Base-by-base conservation (phyloP, 345 rosid species). In the Moricandia moricandioides region DNA sequence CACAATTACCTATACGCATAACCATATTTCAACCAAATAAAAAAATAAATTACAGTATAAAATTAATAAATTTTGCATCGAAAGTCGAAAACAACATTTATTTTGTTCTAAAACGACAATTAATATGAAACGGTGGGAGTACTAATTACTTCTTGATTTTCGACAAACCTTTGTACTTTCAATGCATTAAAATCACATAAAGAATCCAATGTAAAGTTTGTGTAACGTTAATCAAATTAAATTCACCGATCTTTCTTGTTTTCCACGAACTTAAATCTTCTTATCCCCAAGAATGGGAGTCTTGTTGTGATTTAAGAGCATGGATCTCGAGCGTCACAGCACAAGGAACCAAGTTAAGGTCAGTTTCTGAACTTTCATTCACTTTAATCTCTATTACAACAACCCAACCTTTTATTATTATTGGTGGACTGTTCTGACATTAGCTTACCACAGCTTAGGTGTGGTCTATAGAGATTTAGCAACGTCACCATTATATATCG, bases 391-490 rank as follows among this genome's bases (percentile, higher is more conserved):
- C 21, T 8, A 3, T 40, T 59, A 6, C 9, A 79, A 75, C 43
- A 52, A 74, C 31, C 75, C 9, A 45, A 21, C 4, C 37, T 78
- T 56, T 6, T 59, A 13, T 10, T 3, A 86, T 64, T 91, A 94
- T 34, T 91, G 92, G 92, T 85, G 79, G 82, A 83, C 91, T 4
- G 88, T 89, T 51, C 71, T 91, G 76, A 89, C 85, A 68, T 79
- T 91, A 85, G 97, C 94, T 62, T 91, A 86, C 77, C 94, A 91
- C 74, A 91, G 97, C 68, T 73, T 91, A 63, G 97, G 97, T 70
- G 94, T 91, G 26, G 97, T 91, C 33, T 91, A 91, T 77, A 94
- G 97, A 73, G 97, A 91, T 82, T 86, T 91, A 78, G 87, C 92
- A 62, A 89, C 87, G 77, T 91, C 97, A 18, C 94, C 97, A 59